Evolutionary conservation across 768 basidiomycete species (phyloP).

Genomic region (Lactifluus hygrophoroides): DNA sequence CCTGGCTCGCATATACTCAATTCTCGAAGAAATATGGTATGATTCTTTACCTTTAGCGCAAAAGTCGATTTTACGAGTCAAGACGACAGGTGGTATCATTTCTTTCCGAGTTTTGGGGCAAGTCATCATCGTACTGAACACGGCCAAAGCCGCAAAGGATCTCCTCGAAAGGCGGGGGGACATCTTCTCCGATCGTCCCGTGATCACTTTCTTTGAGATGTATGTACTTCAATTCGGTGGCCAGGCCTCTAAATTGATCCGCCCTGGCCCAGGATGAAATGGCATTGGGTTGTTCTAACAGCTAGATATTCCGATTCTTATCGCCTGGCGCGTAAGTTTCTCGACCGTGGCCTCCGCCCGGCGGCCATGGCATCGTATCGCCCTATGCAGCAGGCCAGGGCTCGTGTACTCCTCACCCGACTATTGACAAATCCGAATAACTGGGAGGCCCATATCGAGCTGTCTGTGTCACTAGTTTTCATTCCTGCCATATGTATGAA

Average conservation of each 20-base stretch:
- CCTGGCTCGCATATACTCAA: constrained; percentile 3
- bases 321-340: background rate
- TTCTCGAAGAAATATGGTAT: background rate
- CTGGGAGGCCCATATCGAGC: background rate
- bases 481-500: too few species aligned
- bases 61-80: background rate
- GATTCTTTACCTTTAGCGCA: background rate
- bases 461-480: background rate
- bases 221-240: background rate
- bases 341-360: constrained; percentile 6
- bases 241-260: background rate
- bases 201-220: background rate
- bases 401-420: background rate
- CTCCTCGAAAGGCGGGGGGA: constrained; percentile 45
- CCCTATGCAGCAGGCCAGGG: background rate
- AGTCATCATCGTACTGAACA: constrained; percentile 43
- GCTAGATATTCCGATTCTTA: background rate
- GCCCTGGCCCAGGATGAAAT: background rate
- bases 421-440: background rate
- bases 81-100: background rate
- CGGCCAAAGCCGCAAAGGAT: constrained; percentile 35
- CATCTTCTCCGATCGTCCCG: constrained; percentile 19
- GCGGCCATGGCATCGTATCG: background rate
- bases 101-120: constrained; percentile 34
- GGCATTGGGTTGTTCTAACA: background rate